Conservation (phyloP, 495 filamentous ascomycete genomes). For the Hypoxylon perforatum region DNA sequence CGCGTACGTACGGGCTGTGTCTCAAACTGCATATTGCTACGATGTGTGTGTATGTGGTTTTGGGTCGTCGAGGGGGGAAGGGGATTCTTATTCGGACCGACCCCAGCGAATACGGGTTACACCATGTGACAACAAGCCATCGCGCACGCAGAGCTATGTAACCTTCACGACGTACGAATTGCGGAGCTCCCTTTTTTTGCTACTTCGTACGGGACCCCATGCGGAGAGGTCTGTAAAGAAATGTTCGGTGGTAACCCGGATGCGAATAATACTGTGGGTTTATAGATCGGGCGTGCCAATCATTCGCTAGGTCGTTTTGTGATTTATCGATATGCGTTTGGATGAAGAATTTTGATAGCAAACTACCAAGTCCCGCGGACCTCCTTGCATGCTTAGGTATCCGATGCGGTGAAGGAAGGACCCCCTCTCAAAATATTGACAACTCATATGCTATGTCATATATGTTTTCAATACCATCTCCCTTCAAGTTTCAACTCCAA, state of each 20-base stretch:
- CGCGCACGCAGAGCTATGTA: background rate
- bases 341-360: too few relatives aligned
- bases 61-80: background rate
- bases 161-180: background rate
- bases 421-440: background rate
- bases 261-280: background rate
- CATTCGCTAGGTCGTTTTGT: too few relatives aligned
- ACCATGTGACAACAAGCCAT: conserved; percentile 23
- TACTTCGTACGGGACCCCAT: background rate
- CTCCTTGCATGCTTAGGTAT: too few relatives aligned
- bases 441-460: background rate
- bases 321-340: too few relatives aligned
- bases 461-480: background rate
- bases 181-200: background rate
- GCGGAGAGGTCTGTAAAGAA: background rate
- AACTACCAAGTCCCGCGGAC: too few relatives aligned
- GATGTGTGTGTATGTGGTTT: too few relatives aligned
- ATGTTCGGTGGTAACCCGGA: conserved; percentile 4
- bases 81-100: conserved; percentile 22
- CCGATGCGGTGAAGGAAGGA: too few relatives aligned
- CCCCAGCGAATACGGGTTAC: conserved; percentile 14
- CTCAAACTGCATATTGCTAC: background rate
- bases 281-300: too few relatives aligned
- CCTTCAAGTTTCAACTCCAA: background rate
- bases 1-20: conserved; percentile 6